A percentile compares a stretch with the other conserved stretches of the same genome.
Conservation (phyloP, 2,329 filamentous ascomycete genomes). For the Stachybotrys elegans region DNA sequence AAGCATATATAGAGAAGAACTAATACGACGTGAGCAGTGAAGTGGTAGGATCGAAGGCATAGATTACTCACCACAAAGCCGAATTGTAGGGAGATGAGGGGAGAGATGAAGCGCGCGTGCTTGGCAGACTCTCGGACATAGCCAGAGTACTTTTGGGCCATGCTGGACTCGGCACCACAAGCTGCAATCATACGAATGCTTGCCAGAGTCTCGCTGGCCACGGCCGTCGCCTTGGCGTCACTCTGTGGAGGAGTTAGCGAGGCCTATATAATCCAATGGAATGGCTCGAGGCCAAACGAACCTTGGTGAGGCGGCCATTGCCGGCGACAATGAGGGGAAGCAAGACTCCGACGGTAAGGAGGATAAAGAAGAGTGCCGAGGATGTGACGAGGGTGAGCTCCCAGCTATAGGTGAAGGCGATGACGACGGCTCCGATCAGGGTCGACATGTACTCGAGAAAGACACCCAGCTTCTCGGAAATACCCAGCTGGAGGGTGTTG, state of each 20-base stretch:
- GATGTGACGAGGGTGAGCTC: slow-evolving; percentile 53
- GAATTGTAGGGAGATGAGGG: slow-evolving; percentile 48
- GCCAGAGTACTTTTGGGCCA: slow-evolving; percentile 46
- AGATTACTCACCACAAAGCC: slow-evolving; percentile 35
- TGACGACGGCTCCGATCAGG: slow-evolving; percentile 46
- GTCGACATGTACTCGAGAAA: slow-evolving; percentile 52
- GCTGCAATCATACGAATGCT: slow-evolving; percentile 59
- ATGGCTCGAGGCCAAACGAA: slow-evolving; percentile 9
- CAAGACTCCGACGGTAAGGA: slow-evolving; percentile 39
- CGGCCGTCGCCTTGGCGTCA: slow-evolving; percentile 51
- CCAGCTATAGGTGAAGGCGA: slow-evolving; percentile 56
- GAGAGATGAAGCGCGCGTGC: slow-evolving; percentile 43
- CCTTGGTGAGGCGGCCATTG: slow-evolving; percentile 37
- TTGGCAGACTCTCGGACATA: slow-evolving; percentile 51
- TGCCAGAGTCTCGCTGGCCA: slow-evolving; percentile 57
- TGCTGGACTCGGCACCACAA: slow-evolving; percentile 54
- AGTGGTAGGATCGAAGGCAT: neutral
- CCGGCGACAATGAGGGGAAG: slow-evolving; percentile 53
- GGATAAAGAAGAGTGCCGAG: slow-evolving; percentile 51
- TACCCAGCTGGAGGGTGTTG: slow-evolving; percentile 60
- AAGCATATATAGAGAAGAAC: slow-evolving; percentile 49
- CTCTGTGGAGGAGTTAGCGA: slow-evolving; percentile 20
- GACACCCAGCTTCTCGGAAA: slow-evolving; percentile 57
- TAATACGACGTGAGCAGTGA: slow-evolving; percentile 16
- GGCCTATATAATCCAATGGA: neutral